A percentile compares a stretch with the other conserved stretches of the same genome.
These are phyloP conservation scores for Rhodotorula mucilaginosa DNA, from an alignment of 1,284 basidiomycete species.

Conservation along the genomic window DNA sequence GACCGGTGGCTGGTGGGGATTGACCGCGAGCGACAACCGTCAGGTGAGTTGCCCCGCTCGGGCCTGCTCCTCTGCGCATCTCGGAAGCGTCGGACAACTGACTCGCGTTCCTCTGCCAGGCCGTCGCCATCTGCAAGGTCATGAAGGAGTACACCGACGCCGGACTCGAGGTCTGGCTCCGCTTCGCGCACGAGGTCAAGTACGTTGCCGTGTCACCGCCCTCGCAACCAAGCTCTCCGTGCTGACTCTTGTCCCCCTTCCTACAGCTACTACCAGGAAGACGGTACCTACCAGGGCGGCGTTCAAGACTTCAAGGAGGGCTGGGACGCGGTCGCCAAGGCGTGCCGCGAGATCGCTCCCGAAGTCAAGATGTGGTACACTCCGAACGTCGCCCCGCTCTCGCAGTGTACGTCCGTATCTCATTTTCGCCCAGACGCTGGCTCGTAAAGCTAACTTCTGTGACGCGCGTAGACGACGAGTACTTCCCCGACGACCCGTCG, in stretches of 20 bases:
- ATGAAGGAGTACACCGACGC: constrained; percentile 51
- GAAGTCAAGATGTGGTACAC: constrained; percentile 48
- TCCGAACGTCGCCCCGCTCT: constrained; percentile 42
- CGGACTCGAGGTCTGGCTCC: constrained; percentile 49
- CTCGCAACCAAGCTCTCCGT: not conserved
- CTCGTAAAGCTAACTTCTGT: not conserved
- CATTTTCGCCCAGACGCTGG: too few species aligned
- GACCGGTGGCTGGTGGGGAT: constrained; percentile 41
- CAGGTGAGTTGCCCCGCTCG: not conserved
- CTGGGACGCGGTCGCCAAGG: constrained; percentile 47
- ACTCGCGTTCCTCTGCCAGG: constrained; percentile 24
- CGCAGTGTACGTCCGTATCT: constrained; percentile 19
- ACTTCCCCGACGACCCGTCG: constrained; percentile 45
- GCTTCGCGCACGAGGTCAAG: constrained; percentile 48
- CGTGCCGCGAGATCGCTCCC: constrained; percentile 44
- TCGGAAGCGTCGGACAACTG: not conserved
- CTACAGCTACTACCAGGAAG: constrained; percentile 41
- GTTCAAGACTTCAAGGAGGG: constrained; percentile 48
- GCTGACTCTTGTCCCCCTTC: not conserved
- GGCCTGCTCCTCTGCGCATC: not conserved
- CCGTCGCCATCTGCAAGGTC: constrained; percentile 45
- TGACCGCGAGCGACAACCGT: constrained; percentile 42
- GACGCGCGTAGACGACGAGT: constrained; percentile 35
- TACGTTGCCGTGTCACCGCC: not conserved
- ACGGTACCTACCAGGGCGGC: constrained; percentile 45